Evolutionary conservation across 768 basidiomycete species (phyloP), one percentile per base, ranked within the genome.

Genomic region (Leccinum truebloodii): DNA sequence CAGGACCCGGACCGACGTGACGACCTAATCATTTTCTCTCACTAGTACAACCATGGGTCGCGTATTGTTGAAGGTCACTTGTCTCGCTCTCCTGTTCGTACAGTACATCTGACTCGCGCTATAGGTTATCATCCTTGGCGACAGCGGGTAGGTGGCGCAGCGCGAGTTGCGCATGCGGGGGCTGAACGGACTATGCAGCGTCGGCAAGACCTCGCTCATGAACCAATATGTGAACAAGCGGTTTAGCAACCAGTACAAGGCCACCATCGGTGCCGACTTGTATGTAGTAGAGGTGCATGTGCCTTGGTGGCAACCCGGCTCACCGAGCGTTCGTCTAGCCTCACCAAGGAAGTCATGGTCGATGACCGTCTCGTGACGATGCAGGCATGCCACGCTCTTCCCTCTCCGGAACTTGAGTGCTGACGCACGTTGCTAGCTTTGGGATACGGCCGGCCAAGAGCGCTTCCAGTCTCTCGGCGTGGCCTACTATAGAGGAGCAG

Each of bases 191-290:
- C 54, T 41, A 34, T 56, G 18, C 69, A 95, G 95, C 59, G 96
- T 98, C 75, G 96, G 95, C 48, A 98, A 98, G 89, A 98, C 97
- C 46, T 98, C 96, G 30, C 89, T 99, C 69, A 99, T 99, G 97
- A 98, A 98, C 81, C 97, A 99, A 79, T 98, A 97, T 80, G 97
- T 99, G 65, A 98, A 98, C 86, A 98, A 98, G 78, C 90, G 97
- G 63, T 99, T 98, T 78, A 94, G 92, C 76, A 97, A 95, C 79
- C 96, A 98, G 79, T 99, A 99, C 85, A 98, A 98, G 80, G 97
- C 97, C 18, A 98, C 97, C 63, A 96, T 96, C 73, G 94, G 94
- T 60, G 94, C 94, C 61, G 94, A 95, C 84, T 95, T 95, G 92
- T 94, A 78, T 61, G 92, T 83, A 39, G 92, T 94, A 41, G 41